Base-by-base conservation (phyloP, 441 rosid genomes). In the Croton laevigatus region DNA sequence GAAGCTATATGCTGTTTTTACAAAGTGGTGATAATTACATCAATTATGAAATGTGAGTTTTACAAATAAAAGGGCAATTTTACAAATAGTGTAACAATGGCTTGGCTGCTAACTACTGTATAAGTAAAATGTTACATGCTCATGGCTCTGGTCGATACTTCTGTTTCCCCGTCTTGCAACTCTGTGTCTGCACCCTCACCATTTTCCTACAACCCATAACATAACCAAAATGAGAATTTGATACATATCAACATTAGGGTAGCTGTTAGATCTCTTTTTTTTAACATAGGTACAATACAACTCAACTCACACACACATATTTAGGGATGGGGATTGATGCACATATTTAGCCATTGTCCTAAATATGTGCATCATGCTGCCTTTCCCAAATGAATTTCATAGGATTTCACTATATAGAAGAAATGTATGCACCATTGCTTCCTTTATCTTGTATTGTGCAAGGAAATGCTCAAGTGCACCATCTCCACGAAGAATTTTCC, bases 401-500 rank as follows among this genome's bases (percentile, higher is more conserved):
- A 6, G 44, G 8, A 40, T 40, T 9, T 40, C 2, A 52, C 0
- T 52, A 20, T 52, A 52, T 16, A 52, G 11, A n/a, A 5, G 6
- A 19, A 59, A 11, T 51, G 12, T 48, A 69, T 9, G 68, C 88
- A 94, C 97, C 87, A 3, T 69, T 38, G 80, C 65, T 62, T 82
- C 81, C 75, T 85, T 77, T 14, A 59, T 70, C 70, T 79, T 81
- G 66, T 65, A 72, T 59, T 85, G 84, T 3, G 68, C 82, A 48
- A 88, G 86, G 75, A 78, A 88, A 22, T 73, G 84, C 60, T 88
- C 88, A 61, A 91, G 78, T 36, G 93, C 95, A 65, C 89, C 85
- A 16, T 91, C 94, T 66, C 98, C 97, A 17, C 75, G 79, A 64
- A 91, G 92, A 72, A 94, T 60, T 77, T 84, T 90, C 45, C 94